These are phyloP conservation scores for Teunomyces panamensis DNA, from an alignment of 805 yeast genomes.

Conservation along the genomic window DNA sequence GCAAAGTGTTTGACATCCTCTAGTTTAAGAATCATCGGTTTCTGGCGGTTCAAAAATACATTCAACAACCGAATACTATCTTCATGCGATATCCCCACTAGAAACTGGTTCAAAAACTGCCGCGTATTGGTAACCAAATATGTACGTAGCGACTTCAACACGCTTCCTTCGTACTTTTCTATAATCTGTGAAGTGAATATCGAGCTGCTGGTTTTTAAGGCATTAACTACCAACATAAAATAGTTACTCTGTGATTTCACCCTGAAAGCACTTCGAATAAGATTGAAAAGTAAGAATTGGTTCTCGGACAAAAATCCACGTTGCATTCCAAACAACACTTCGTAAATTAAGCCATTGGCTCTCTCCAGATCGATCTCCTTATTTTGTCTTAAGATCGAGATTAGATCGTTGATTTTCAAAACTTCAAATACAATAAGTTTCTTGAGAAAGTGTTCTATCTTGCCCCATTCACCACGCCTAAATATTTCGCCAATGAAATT, in stretches of 20 bases:
- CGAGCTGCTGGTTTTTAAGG: conserved; percentile 7
- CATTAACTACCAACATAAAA: conserved; percentile 12
- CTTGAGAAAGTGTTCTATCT: conserved; percentile 11
- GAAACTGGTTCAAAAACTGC: conserved; percentile 19
- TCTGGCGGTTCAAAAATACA: conserved; percentile 8
- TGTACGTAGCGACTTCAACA: conserved; percentile 11
- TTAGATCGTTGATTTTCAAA: conserved; percentile 12
- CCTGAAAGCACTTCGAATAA: conserved; percentile 13
- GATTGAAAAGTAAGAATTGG: conserved; percentile 10
- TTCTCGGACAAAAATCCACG: neutral
- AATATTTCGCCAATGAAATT: conserved; percentile 4
- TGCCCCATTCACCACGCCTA: neutral
- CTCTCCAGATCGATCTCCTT: conserved; percentile 1
- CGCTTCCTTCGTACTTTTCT: conserved; percentile 6
- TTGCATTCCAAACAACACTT: conserved; percentile 9
- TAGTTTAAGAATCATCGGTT: conserved; percentile 1
- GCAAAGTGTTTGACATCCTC: conserved; percentile 17
- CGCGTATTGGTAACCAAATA: conserved; percentile 17
- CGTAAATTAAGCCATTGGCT: conserved; percentile 5
- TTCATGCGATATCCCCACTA: conserved; percentile 13
- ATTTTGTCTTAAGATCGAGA: conserved; percentile 10
- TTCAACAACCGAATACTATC: conserved; percentile 18
- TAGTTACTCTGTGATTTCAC: conserved; percentile 9
- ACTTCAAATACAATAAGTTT: conserved; percentile 16
- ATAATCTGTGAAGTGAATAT: conserved; percentile 5